Percentiles rank a stretch among this genome's conserved stretches.
Evolutionary conservation across 2,329 filamentous ascomycete species (phyloP).

Genomic region (Trichoderma gracile): DNA sequence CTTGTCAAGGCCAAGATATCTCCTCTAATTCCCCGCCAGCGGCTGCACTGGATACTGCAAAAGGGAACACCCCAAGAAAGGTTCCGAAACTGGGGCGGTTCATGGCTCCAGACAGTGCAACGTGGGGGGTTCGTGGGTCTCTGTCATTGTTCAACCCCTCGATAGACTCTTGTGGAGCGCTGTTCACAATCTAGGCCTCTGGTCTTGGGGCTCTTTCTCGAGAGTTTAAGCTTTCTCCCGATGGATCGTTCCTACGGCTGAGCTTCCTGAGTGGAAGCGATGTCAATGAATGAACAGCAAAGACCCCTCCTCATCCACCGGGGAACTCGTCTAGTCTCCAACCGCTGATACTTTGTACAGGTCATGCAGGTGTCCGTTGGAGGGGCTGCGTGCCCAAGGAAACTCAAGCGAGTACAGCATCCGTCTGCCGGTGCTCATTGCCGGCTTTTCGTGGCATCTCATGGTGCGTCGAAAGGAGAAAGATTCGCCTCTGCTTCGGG

Average conservation of each 20-base stretch:
- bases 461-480: neutral
- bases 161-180: neutral
- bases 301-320: too few species aligned
- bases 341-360: neutral
- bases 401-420: neutral
- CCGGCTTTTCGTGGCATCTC: neutral
- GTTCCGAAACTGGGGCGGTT: constrained; percentile 20
- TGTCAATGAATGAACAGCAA: neutral
- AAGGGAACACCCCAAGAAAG: neutral
- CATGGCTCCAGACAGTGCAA: constrained; percentile 12
- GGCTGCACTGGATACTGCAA: constrained; percentile 13
- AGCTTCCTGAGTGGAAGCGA: neutral
- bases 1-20: neutral
- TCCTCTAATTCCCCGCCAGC: constrained; percentile 14
- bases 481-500: neutral
- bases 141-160: neutral
- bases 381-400: neutral
- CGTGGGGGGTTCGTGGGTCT: constrained; percentile 16
- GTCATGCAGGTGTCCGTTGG: neutral
- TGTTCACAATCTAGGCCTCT: constrained; percentile 4
- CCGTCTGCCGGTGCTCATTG: neutral
- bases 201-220: neutral
- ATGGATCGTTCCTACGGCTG: neutral
- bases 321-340: too few species aligned
- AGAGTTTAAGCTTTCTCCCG: neutral